Evolutionary conservation across 1,139 yeast genomes (phyloP), one percentile per base, ranked within the genome.

Genomic region (Blastobotrys capitulatus): DNA sequence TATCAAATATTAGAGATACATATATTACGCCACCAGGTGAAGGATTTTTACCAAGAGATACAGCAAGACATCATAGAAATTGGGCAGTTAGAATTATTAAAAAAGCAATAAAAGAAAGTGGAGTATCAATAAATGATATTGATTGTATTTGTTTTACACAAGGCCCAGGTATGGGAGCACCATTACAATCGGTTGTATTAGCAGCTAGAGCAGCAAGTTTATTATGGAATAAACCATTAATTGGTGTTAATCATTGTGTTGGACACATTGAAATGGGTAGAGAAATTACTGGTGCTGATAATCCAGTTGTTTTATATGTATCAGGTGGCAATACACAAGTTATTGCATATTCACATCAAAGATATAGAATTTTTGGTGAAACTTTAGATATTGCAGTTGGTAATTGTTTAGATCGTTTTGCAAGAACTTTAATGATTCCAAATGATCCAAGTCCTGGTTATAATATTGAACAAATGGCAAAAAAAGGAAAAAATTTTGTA

Each of bases 81-180:
- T 90, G 97, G 97, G 94, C 82, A n/a, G 90, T 86, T 1, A 70
- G 97, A 49, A 70, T 90, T 36, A 80, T 88, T 45, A 82, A 80
- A 58, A 63, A 62, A 37, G 86, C 97, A 0, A 64, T 92, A 48
- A 65, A 64, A 2, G 92, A 83, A 40, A 84, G 96, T 2, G 66
- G 70, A 0, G 64, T 88, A n/a, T 49, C 57, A 26, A 58, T 71
- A 42, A 51, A 63, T 1, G 94, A 88, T 47, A 68, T 92, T 26
- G 96, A 90, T 66, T 89, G 95, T 59, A 86, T 92, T 48, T 89
- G 97, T 66, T 92, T 90, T 66, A 92, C 97, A 1, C 95, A 86
- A 67, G 99, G 98, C 4, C 98, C 98, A 0, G 99, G 99, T 1
- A 94, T 92, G 98, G 99, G 98, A 2, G 97, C 97, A 0, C 99